Evolutionary conservation across 208 protist species (phyloP).

Genomic region (Porcisia deanei): DNA sequence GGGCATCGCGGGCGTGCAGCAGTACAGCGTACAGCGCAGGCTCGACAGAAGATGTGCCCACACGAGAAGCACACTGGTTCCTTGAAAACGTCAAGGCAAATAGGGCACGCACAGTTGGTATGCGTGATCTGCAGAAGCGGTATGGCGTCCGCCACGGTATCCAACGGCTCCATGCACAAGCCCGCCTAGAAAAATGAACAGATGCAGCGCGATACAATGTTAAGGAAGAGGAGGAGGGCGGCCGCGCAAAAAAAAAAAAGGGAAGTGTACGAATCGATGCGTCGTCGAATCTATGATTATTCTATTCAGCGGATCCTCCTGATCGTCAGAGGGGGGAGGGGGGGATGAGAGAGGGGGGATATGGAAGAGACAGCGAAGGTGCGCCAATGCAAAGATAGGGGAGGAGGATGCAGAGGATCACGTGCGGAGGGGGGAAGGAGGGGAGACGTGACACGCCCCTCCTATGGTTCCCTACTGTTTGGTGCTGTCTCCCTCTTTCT

Average conservation of each 20-base stretch:
- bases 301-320: neutral
- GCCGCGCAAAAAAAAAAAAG: neutral
- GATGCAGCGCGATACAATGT: neutral
- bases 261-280: neutral
- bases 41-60: slow-evolving; percentile 69
- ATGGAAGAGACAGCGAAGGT: neutral
- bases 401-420: neutral
- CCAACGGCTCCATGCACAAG: neutral
- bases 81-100: slow-evolving; percentile 66
- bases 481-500: neutral
- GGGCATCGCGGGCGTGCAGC: slow-evolving; percentile 60
- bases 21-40: slow-evolving; percentile 54
- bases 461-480: neutral
- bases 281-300: neutral
- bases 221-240: neutral
- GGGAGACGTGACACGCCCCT: neutral
- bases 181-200: neutral
- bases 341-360: neutral
- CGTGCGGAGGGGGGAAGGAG: neutral
- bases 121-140: slow-evolving; percentile 39
- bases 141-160: slow-evolving; percentile 12
- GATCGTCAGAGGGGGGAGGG: neutral
- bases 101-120: slow-evolving; percentile 43
- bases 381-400: neutral
- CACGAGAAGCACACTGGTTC: slow-evolving; percentile 64